phyloP scores from a whole-genome alignment of 1,284 basidiomycete species.

The Rhodotorula sp. region DNA sequence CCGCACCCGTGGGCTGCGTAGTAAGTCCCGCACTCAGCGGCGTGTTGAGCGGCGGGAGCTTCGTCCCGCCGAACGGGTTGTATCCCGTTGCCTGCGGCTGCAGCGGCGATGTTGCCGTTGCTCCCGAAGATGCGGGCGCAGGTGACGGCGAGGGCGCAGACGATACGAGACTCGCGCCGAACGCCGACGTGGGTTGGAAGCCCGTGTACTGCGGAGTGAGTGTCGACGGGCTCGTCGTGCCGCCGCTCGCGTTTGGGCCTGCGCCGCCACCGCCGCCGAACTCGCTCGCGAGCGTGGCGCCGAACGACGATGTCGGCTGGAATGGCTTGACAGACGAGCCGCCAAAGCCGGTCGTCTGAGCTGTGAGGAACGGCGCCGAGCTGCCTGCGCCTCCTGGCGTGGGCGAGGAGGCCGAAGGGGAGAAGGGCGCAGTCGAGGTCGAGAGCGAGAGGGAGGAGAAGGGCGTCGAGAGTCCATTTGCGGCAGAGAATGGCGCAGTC shows the following conservation, averaged over 20 bases:
- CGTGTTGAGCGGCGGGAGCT: slow-evolving; percentile 30
- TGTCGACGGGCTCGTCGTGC: background rate
- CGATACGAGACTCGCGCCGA: background rate
- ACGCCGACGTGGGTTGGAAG: background rate
- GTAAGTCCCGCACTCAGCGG: slow-evolving; percentile 9
- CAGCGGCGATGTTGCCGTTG: slow-evolving; percentile 8
- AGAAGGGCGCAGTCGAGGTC: slow-evolving; percentile 45
- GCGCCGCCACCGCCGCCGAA: background rate
- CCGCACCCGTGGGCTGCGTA: slow-evolving; percentile 13
- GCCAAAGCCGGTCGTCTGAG: slow-evolving; percentile 78
- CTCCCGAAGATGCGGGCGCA: background rate
- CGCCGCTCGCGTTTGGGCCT: no score
- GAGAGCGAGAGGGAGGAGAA: slow-evolving; percentile 59
- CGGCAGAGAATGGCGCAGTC: slow-evolving; percentile 53
- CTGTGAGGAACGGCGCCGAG: slow-evolving; percentile 55
- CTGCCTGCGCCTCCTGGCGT: background rate
- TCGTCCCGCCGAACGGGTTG: slow-evolving; percentile 27
- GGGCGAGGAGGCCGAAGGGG: slow-evolving; percentile 36
- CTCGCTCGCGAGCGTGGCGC: slow-evolving; percentile 63
- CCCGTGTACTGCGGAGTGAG: slow-evolving; percentile 6
- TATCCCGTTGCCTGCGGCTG: slow-evolving; percentile 23
- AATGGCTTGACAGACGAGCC: slow-evolving; percentile 74
- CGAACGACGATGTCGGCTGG: slow-evolving; percentile 87
- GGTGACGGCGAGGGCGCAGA: background rate
- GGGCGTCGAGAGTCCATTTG: slow-evolving; percentile 48